These are phyloP conservation scores for Priceomyces medius DNA, from an alignment of 805 yeast species.

Conservation along the genomic window DNA sequence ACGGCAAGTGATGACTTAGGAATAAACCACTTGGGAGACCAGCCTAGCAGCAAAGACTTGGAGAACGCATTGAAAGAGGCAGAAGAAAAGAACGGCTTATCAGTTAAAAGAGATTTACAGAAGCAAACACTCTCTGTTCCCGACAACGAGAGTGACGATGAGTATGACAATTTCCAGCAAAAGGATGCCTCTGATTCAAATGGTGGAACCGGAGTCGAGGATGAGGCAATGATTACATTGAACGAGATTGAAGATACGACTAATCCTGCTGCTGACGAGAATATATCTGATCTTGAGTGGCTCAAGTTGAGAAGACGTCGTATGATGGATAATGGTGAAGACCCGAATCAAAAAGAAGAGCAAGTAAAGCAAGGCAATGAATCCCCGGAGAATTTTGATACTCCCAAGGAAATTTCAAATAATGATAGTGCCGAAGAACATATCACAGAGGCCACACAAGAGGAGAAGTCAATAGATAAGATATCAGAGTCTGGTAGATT, in stretches of 20 bases:
- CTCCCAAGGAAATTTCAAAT: conserved; percentile 8
- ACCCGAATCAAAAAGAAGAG: conserved; percentile 13
- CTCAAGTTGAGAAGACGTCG: conserved; percentile 70
- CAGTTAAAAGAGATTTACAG: neutral
- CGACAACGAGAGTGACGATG: conserved; percentile 51
- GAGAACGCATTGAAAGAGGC: conserved; percentile 39
- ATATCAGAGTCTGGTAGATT: conserved; percentile 74
- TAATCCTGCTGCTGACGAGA: conserved; percentile 45
- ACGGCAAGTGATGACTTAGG: conserved; percentile 69
- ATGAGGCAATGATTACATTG: conserved; percentile 51
- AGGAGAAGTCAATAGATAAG: conserved; percentile 38
- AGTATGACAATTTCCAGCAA: conserved; percentile 46
- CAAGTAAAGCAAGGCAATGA: conserved; percentile 13
- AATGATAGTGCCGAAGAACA: neutral
- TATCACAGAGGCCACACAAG: neutral
- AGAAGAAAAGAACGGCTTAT: conserved; percentile 16
- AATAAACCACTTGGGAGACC: conserved; percentile 10
- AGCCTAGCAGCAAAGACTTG: conserved; percentile 28
- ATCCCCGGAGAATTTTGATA: conserved; percentile 4
- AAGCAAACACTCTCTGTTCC: conserved; percentile 18
- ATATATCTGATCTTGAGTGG: conserved; percentile 83
- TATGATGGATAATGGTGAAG: conserved; percentile 45
- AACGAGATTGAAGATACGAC: conserved; percentile 21
- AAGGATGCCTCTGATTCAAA: conserved; percentile 22
- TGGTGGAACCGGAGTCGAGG: conserved; percentile 40